Evolutionary conservation across 2,329 filamentous ascomycete species (phyloP), one percentile per base, ranked within the genome.

Genomic region (Fusarium sp.): DNA sequence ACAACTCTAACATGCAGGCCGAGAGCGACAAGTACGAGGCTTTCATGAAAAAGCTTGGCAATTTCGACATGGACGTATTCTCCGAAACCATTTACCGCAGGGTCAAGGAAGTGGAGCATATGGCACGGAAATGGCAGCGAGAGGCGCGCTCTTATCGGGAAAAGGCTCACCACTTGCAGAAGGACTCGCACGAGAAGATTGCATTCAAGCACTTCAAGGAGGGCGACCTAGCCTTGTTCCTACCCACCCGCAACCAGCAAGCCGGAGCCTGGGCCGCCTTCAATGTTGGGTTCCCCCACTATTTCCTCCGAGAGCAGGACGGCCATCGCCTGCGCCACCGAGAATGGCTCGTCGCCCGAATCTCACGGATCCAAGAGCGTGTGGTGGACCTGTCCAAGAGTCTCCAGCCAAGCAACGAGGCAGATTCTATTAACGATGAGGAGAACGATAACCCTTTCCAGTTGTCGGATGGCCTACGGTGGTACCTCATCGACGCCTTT

Each of bases 381-480:
- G 92, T 98, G 4, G 96, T 99, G 0, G 95, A 99, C 79, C 85
- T 98, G 7, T 96, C 93, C 15, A 94, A 93, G 81, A 93, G 91
- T 27, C 83, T 96, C 67, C 78, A 91, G 56, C 81, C 79, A 62
- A 77, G 72, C 69, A 82, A 78, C 16, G 86, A 87, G 65, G 84
- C 83, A 2, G 86, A 87, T 62, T 87, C 86, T 2, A 74, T 84
- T 36, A 85, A 84, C 52, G 87, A 88, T 12, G 90, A 91, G 41
- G 94, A 97, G 70, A 94, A 97, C 68, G 96, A 98, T 71, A 99
- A 99, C 76, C 96, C 96, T 0, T 99, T 99, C 79, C 95, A 98
- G 75, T 87, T 99, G 12, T 97, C 94, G 0, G 96, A 99, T 75
- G 96, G 96, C 4, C 83, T 99, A 50, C 90, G 95, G 36, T 99